Evolutionary conservation across 306 rosid genomes (phyloP), one percentile per base, ranked within the genome.

Genomic region (Dryas drummondii): DNA sequence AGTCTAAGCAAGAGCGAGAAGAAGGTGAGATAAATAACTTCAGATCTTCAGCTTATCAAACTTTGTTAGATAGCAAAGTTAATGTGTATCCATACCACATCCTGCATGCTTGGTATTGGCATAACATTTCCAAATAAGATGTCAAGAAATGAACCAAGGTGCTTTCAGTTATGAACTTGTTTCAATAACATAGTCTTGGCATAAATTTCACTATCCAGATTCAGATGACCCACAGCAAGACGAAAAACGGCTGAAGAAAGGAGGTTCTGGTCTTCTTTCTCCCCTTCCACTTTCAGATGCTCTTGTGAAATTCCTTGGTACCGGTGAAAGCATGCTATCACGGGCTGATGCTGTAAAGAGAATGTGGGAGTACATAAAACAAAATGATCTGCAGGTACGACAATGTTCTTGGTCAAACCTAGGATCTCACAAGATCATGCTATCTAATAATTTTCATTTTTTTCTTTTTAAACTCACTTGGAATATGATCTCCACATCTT

Each of bases 301-400:
- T 17, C 68, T 79, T 71, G 16, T 72, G 15, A 72, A 79, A 55
- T 72, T 79, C 56, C 40, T 79, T 47, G 61, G 61, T 48, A 79
- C 73, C 13, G 66, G 76, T 44, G 73, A 78, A 64, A 78, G 48
- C 16, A 12, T 59, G 11, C 47, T 72, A n/a, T 72, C 78, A 27
- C 19, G 68, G 37, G 37, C 37, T 32, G 37, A 32, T 32, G 37
- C 37, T 32, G 37, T 32, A 32, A 79, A 56, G 68, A 65, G 59
- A 71, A 49, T 65, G 59, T 79, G 71, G 67, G 74, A 76, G 63
- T 71, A 66, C 49, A 68, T 74, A 59, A 74, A 76, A 70, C 67
- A 47, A 71, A 55, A 71, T 57, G 65, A 56, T 81, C 48, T 71
- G 13, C 77, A 70, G 84, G 84, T 71, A 70, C 46, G 32, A 1